phyloP scores from a whole-genome alignment of 164 flowering plant genomes.

The Macadamia tetraphylla region DNA sequence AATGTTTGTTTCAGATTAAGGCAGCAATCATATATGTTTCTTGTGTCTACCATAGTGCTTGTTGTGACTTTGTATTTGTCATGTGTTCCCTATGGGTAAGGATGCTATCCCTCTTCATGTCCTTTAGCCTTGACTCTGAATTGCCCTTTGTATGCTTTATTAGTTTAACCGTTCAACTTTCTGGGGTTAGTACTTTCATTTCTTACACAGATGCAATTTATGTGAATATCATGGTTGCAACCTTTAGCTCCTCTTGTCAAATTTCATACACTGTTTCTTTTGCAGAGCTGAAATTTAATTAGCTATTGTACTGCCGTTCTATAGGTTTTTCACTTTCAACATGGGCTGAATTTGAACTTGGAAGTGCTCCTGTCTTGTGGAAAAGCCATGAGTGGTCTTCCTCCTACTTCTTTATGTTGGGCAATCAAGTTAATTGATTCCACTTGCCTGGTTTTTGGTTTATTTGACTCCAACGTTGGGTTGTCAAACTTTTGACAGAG shows the following conservation, averaged over 20 bases:
- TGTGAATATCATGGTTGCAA: too few species aligned
- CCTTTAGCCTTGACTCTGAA: too few species aligned
- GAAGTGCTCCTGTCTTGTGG: constrained; percentile 83
- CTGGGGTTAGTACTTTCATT: not conserved
- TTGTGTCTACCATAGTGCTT: too few species aligned
- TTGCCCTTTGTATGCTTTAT: not conserved
- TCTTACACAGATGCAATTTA: too few species aligned
- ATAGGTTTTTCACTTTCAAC: constrained; percentile 62
- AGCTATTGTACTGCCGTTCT: not conserved
- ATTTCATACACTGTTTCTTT: too few species aligned
- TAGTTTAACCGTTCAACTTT: not conserved
- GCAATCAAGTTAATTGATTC: constrained; percentile 1
- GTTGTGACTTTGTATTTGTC: too few species aligned
- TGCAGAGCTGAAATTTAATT: not conserved
- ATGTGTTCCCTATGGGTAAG: too few species aligned
- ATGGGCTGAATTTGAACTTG: constrained; percentile 86
- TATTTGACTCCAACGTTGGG: constrained; percentile 9
- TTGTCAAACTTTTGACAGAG: constrained; percentile 38
- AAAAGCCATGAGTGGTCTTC: constrained; percentile 89
- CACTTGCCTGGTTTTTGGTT: constrained; percentile 7
- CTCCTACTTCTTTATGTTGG: constrained; percentile 70
- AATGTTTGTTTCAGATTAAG: too few species aligned
- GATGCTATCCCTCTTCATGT: too few species aligned
- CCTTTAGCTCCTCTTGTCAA: too few species aligned
- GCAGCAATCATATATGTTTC: too few species aligned